Base-by-base conservation (phyloP, 1,284 basidiomycete species). In the Violaceomyces palustris region DNA sequence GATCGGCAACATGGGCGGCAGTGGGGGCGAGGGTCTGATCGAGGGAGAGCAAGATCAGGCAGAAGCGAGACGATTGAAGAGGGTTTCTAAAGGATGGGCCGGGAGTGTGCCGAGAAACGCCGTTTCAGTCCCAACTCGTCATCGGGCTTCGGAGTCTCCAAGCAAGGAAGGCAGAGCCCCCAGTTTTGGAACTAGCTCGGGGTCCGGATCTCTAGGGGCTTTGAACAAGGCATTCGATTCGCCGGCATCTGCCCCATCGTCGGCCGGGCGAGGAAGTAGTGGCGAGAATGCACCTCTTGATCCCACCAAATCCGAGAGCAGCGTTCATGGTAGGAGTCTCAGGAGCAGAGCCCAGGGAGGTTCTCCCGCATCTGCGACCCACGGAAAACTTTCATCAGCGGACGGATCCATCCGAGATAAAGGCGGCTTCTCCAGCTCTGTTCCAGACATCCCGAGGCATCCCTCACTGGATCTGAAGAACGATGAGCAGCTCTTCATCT, bases 401-500 rank as follows among this genome's bases (percentile, higher is more conserved):
- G 23, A 17, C 37, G n/a, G 49, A 43, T 24, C 44, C 45, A 4
- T 43, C 39, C 5, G 50, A 56, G 21, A 25, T 56, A 15, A 38
- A 49, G 22, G 31, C 44, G 19, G 27, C 27, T 19, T 26, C 38
- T 4, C 14, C 26, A 15, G 6, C 36, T 9, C 25, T 7, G 40
- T 6, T 15, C 24, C 21, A 5, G 18, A 47, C 2, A 28, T 15
- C 12, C n/a, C 11, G 1, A 4, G 45, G 1, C 51, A 55, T 31
- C 51, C 56, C 10, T 47, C 48, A 18, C 24, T 55, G 31, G 34
- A 50, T 15, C 19, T 55, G 26, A 23, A 32, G 3, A 38, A 38
- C 15, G 37, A 45, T 1, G 33, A 24, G 23, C 10, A 40, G 1
- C 38, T 25, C 15, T 54, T 57, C 11, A 42, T 66, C 23, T 35